Base-by-base conservation (phyloP, 805 yeast species). In the Candida piceae region DNA sequence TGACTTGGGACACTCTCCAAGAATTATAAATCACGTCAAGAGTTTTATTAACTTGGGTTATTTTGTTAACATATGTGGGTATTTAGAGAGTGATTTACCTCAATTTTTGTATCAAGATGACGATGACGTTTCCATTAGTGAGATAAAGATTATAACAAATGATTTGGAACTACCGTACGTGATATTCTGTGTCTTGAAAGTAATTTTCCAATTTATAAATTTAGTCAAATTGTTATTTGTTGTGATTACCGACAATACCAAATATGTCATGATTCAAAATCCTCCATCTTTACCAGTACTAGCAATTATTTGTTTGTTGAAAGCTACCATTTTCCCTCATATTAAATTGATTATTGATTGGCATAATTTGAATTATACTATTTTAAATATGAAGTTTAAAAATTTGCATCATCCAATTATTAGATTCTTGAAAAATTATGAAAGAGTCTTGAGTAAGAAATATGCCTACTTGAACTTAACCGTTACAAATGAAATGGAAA, bases 321-420 rank as follows among this genome's bases (percentile, higher is more conserved):
- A 74, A 39, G 58, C 64, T 31, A 24, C 75, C 13, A 60, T 67
- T 41, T 55, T 44, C 27, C 61, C 64, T 4, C 69, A 77, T 2
- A 67, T 89, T 4, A 70, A 72, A 51, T 60, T 90, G 17, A 70
- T 93, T 16, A 75, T 93, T 33, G 99, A 93, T 61, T 93, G 98
- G 98, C 99, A 93, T 60, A 93, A 93, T 59, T 67, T 93, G 49
- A 95, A 94, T 28, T 90, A 76, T 58, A 75, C 95, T 2, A 85
- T 93, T 19, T 61, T 93, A 39, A 80, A 82, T 36, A 56, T 90
- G 52, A 78, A 78, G 48, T 76, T 77, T 46, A 53, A 69, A 4
- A 69, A 69, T 38, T 55, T 60, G 34, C 62, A 60, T 23, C 85
- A 85, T 53, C 79, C 82, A 0, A 58, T 84, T 37, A 94, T 88